These are phyloP conservation scores for Steccherinum ochraceum DNA, from an alignment of 768 basidiomycete genomes.

Conservation along the genomic window DNA sequence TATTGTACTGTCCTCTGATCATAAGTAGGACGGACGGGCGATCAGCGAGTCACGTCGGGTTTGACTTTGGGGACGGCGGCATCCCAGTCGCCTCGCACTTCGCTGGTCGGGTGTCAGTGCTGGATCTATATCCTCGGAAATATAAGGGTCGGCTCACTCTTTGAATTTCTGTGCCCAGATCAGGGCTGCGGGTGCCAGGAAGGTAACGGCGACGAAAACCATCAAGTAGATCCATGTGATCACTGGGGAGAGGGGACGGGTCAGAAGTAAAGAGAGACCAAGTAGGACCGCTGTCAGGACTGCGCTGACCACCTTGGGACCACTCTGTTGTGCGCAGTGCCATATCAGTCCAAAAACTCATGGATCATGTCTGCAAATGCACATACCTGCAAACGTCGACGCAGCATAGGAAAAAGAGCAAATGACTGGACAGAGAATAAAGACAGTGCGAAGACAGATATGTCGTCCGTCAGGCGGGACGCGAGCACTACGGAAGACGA, in stretches of 20 bases:
- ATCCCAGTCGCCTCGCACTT: constrained; percentile 89
- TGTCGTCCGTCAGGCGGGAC: constrained; percentile 76
- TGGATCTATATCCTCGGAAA: background rate
- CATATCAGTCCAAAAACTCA: background rate
- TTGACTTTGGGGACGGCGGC: constrained; percentile 58
- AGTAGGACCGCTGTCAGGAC: constrained; percentile 48
- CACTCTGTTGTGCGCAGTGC: constrained; percentile 35
- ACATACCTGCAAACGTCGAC: constrained; percentile 63
- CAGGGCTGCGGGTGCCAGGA: constrained; percentile 66
- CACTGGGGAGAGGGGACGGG: constrained; percentile 46
- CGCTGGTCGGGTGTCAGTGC: no score
- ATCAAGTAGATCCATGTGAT: constrained; percentile 47
- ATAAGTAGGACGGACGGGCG: no score
- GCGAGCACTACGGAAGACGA: constrained; percentile 91
- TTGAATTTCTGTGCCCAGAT: constrained; percentile 87
- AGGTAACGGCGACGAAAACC: constrained; percentile 51
- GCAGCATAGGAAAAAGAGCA: constrained; percentile 77
- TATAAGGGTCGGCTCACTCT: constrained; percentile 50
- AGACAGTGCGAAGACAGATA: constrained; percentile 85
- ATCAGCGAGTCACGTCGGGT: background rate
- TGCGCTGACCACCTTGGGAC: constrained; percentile 39
- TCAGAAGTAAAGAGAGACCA: constrained; percentile 43
- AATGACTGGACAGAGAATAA: constrained; percentile 80
- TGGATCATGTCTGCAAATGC: no score
- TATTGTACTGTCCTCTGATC: no score